Evolutionary conservation across 768 basidiomycete genomes (phyloP), one percentile per base, ranked within the genome.

Genomic region (Phylloporus sp.): DNA sequence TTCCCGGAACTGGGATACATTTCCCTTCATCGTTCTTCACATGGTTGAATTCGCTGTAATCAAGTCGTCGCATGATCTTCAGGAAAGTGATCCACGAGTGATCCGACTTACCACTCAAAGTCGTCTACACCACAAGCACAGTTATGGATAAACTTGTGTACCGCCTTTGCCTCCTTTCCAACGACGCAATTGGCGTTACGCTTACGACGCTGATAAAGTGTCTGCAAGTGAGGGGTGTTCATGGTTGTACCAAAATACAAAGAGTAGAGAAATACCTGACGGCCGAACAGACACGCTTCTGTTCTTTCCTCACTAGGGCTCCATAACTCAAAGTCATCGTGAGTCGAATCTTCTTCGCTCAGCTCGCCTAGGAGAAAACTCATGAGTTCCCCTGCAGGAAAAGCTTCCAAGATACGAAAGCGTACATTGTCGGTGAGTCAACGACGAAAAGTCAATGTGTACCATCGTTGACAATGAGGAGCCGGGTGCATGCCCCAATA

Each of bases 291-390:
- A 70, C 97, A 99, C 8, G 75, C 74, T 63, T 98, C 94, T 29
- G 79, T 73, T n/a, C 97, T 82, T 41, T 84, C 85, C 63, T 95
- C 88, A 52, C 89, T 91, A 0, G 95, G 97, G 64, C 88, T 93
- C 97, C 97, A 98, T 2, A 97, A 72, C 66, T 98, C 95, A 64
- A 98, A 98, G 71, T 99, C 97, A 63, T 97, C 95, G 34, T 85
- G 73, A 16, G 77, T 78, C 7, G 94, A 86, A 61, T 97, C 72
- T 1, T 92, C 79, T 5, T 79, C 45, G 53, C 78, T 80, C 41
- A 95, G 71, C 1, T 75, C 70, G 68, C 95, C 94, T 95, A 54
- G 2, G 31, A 49, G 31, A 22, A 47, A 10, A 38, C 32, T 15
- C 16, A 23, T 51, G 10, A 54, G 62, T 40, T 20, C 18, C n/a